A percentile compares a stretch with the other conserved stretches of the same genome.
These are phyloP conservation scores for Scheffersomyces quercinus DNA, from an alignment of 1,139 yeast species.

Conservation along the genomic window DNA sequence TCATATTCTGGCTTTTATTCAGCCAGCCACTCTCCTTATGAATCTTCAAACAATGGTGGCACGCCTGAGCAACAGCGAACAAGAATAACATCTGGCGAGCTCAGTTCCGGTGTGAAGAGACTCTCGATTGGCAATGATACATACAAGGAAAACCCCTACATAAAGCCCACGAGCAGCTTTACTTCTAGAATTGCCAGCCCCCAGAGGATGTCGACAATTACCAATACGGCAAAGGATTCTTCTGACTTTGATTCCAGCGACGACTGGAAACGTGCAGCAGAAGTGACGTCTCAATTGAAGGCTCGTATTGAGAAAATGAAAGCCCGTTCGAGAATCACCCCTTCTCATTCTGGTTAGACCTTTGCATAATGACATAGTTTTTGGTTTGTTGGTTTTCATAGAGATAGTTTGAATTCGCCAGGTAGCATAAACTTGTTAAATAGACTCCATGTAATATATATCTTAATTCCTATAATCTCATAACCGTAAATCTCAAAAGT, in stretches of 20 bases:
- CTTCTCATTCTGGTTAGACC: not conserved
- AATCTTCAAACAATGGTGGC: not conserved
- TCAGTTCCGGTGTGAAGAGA: constrained; percentile 46
- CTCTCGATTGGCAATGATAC: constrained; percentile 43
- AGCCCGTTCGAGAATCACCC: constrained; percentile 49
- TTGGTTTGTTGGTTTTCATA: too few species aligned
- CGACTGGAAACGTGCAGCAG: constrained; percentile 88
- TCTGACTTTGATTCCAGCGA: constrained; percentile 36
- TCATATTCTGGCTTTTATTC: not conserved
- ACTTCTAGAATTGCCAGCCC: constrained; percentile 21
- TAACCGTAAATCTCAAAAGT: too few species aligned
- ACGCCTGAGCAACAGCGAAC: constrained; percentile 11
- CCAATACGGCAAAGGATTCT: constrained; percentile 18
- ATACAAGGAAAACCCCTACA: constrained; percentile 16
- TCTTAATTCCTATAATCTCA: too few species aligned
- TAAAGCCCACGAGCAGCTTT: constrained; percentile 10
- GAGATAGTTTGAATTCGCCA: too few species aligned
- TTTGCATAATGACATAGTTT: too few species aligned
- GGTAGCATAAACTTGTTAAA: too few species aligned
- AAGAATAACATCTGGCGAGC: constrained; percentile 38
- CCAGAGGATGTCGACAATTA: constrained; percentile 13
- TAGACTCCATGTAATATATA: too few species aligned
- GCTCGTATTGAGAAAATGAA: constrained; percentile 91
- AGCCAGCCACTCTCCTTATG: not conserved
- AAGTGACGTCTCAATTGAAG: constrained; percentile 79